Evolutionary conservation across 352 stramenopile species (phyloP), one percentile per base, ranked within the genome.

Genomic region (Phytophthora podocarpi): DNA sequence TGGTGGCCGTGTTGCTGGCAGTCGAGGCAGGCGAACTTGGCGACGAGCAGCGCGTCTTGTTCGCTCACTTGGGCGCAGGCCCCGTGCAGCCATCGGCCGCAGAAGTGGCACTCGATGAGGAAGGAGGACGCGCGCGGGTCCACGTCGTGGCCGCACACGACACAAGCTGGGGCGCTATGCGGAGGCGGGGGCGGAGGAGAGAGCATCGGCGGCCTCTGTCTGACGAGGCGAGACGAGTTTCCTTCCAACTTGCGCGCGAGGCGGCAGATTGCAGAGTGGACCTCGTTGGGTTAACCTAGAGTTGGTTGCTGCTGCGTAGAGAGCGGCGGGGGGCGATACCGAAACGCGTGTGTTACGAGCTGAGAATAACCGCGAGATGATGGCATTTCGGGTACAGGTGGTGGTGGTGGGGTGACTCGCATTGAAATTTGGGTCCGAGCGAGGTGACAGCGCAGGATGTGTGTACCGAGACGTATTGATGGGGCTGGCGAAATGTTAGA

Each of bases 41-140:
- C 56, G 21, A 88, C 74, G 20, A 72, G 70, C 61, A 91, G 74
- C 32, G 75, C 79, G 46, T 87, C 77, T 21, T 77, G 66, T 47
- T 91, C 82, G 63, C 34, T 86, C 35, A 89, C 34, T 23, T 81
- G 62, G 20, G 74, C 66, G 64, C 82, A 91, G 21, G 53, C 64
- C 15, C 79, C 79, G 53, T 91, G 82, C 41, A 80, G 70, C 82
- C 82, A 91, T n/a, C 64, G 73, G 15, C 67, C 64, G 59, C 82
- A 91, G 67, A 77, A 88, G 51, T 87, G 77, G 51, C 79, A 91
- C 49, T 89, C 79, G 42, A 91, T 39, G 23, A 89, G 70, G 63
- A 91, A 89, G 52, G 66, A 49, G 16, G 61, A 37, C 31, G 54
- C 18, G 39, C 67, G 66, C 28, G 64, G 60, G 52, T 76, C 62